A percentile compares a stretch with the other conserved stretches of the same genome.
These are phyloP conservation scores for Fusarium guadeloupense DNA, from an alignment of 2,329 filamentous ascomycete species.

Conservation along the genomic window DNA sequence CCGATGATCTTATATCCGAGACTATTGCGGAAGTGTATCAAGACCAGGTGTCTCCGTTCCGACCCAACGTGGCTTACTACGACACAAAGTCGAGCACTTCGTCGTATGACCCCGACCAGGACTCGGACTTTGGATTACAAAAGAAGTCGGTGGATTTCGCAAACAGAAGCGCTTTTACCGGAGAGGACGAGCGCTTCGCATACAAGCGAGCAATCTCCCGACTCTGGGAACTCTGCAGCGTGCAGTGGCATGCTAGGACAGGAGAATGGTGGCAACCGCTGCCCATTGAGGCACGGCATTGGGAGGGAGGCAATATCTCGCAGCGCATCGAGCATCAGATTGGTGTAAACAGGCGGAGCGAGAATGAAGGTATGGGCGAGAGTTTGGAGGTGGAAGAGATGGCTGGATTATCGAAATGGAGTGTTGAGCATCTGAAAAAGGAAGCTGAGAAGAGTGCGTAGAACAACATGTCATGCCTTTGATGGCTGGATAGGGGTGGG, in stretches of 20 bases:
- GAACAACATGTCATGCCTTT: not conserved
- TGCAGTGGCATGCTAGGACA: conserved; percentile 72
- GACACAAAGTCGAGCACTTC: conserved; percentile 56
- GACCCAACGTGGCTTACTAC: conserved; percentile 79
- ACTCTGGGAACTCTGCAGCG: conserved; percentile 84
- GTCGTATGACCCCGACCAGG: conserved; percentile 65
- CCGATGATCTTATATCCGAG: conserved; percentile 54
- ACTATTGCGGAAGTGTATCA: conserved; percentile 75
- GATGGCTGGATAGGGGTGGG: not conserved
- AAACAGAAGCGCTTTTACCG: conserved; percentile 74
- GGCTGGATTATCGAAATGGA: conserved; percentile 53
- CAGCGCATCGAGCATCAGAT: conserved; percentile 26
- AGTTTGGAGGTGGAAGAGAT: conserved; percentile 50
- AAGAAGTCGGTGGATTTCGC: conserved; percentile 68
- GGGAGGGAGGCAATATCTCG: conserved; percentile 62
- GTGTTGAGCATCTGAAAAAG: conserved; percentile 47
- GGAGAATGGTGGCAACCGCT: conserved; percentile 78
- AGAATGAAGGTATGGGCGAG: conserved; percentile 47
- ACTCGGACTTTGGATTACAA: conserved; percentile 62
- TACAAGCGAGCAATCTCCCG: conserved; percentile 80
- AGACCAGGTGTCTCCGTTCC: conserved; percentile 78
- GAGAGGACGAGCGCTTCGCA: conserved; percentile 83
- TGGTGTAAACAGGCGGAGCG: not conserved
- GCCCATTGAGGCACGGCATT: conserved; percentile 69
- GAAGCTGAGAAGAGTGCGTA: conserved; percentile 30